Conservation (phyloP, 768 basidiomycete species). For the Pisolithus tinctorius region DNA sequence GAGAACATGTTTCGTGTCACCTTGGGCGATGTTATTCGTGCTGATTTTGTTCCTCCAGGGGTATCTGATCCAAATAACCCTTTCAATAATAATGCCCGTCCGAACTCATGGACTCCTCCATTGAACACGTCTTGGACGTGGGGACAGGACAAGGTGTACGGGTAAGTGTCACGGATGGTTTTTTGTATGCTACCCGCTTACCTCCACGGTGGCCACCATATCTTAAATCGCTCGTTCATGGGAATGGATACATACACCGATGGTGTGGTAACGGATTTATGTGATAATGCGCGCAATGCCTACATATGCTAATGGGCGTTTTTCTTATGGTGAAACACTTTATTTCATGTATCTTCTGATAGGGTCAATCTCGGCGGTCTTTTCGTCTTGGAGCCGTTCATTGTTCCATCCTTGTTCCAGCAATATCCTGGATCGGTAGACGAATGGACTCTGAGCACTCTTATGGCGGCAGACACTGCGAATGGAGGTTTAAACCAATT, state of each 20-base stretch:
- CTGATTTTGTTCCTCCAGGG: constrained; percentile 35
- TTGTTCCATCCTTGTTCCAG: constrained; percentile 57
- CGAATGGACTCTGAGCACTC: constrained; percentile 60
- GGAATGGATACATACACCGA: not conserved
- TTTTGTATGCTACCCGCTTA: not conserved
- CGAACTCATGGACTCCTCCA: constrained; percentile 77
- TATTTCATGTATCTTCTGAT: not conserved
- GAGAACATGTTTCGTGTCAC: no score
- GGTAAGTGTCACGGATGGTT: constrained; percentile 33
- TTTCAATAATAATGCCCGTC: constrained; percentile 65
- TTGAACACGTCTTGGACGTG: constrained; percentile 72
- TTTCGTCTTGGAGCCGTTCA: constrained; percentile 76
- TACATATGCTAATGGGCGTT: no score
- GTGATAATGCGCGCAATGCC: constrained; percentile 4
- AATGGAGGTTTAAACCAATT: constrained; percentile 60
- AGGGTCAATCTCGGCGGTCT: constrained; percentile 71
- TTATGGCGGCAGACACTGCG: constrained; percentile 60
- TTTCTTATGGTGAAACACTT: no score
- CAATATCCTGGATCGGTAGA: constrained; percentile 51
- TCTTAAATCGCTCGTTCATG: not conserved
- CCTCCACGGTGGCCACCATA: not conserved
- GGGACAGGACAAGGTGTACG: constrained; percentile 53
- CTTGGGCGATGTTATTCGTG: not conserved
- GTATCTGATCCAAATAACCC: constrained; percentile 62
- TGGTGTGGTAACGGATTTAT: not conserved